These are phyloP conservation scores for Colletotrichum musae DNA, from an alignment of 2,329 filamentous ascomycete genomes.

Conservation along the genomic window DNA sequence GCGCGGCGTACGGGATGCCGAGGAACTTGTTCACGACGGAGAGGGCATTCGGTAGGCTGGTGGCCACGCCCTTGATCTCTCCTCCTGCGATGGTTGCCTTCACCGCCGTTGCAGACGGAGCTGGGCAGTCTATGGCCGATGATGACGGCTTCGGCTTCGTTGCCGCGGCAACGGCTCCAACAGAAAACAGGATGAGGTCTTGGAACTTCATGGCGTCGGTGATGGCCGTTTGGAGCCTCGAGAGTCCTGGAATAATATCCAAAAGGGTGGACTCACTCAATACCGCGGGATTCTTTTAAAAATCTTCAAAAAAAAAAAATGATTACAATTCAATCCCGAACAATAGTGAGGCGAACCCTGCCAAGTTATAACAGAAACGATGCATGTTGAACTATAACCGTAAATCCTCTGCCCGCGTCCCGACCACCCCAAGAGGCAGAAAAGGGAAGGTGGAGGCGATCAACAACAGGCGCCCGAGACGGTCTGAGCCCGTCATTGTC, in stretches of 20 bases:
- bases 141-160: background rate
- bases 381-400: no score
- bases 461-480: no score
- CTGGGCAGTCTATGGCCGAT: background rate
- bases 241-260: background rate
- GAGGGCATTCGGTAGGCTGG: background rate
- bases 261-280: background rate
- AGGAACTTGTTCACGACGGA: conserved; percentile 56
- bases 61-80: background rate
- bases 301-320: no score
- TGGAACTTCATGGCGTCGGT: conserved; percentile 11
- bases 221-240: background rate
- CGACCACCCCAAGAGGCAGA: no score
- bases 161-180: conserved; percentile 11
- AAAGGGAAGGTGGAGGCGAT: no score
- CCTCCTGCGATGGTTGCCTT: conserved; percentile 5
- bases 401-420: no score
- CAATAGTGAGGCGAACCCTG: no score
- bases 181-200: background rate
- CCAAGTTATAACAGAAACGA: no score
- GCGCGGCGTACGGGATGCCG: conserved; percentile 68
- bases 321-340: no score
- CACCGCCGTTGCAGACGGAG: background rate
- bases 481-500: no score
- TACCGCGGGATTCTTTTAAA: no score